Evolutionary conservation across 2,329 filamentous ascomycete genomes (phyloP), one percentile per base, ranked within the genome.

Genomic region (Fusarium sterilihyphosum): DNA sequence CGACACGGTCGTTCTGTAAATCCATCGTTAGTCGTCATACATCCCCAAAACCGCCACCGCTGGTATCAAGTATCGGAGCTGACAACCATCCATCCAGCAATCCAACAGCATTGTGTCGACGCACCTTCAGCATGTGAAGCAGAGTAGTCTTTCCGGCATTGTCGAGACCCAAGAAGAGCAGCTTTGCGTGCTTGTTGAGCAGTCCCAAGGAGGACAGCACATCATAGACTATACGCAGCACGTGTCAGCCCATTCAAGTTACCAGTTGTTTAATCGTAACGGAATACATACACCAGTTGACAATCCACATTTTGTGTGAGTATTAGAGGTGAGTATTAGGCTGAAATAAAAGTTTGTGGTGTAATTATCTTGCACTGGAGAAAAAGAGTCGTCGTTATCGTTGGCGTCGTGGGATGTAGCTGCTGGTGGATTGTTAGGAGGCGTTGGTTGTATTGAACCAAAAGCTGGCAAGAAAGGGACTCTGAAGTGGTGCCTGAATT

Each of bases 121-220:
- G 80, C 84, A 95, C 93, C 93, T 98, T 98, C 85, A 98, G 85
- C 95, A 98, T 97, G 86, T 98, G 95, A 82, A 98, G 87, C 78
- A 98, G 88, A 50, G 95, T 97, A 61, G 95, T 98, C 89, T 98
- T 97, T 85, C 95, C 95, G 59, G 95, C 95, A 86, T 97, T 97
- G 84, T 97, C 95, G 73, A 98, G 92, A 78, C 95, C 95, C 74
- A 98, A 91, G 87, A 98, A 97, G 67, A 97, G 90, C 69, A 98
- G 90, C 90, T 98, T 98, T 81, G 94, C 95, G 84, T 97, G 94
- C 90, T 98, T 98, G 91, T 98, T 98, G 77, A 96, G 88, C 81
- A 98, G 89, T 79, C 95, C 95, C 74, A 98, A 89, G 76, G 91
- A 94, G 80, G 95, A 93, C 80, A 98, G 91, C 79, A 97, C 87